A percentile compares a stretch with the other conserved stretches of the same genome.
These are phyloP conservation scores for Microbotryum scabiosae DNA, from an alignment of 1,284 basidiomycete species.

Conservation along the genomic window DNA sequence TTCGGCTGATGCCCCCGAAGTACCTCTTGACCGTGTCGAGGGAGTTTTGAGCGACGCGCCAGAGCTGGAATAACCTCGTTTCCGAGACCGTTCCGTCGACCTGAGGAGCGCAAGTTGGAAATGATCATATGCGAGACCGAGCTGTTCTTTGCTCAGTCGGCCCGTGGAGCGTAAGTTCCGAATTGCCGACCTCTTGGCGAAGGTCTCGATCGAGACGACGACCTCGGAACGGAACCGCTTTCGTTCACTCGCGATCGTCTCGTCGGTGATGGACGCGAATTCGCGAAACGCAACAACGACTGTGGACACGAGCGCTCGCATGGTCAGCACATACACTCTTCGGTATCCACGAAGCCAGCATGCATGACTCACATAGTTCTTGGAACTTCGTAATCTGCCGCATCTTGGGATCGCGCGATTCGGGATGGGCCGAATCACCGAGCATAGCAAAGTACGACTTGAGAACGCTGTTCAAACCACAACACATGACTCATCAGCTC, in stretches of 20 bases:
- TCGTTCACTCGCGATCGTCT: slow-evolving; percentile 82
- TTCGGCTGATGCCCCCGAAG: background rate
- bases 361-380: slow-evolving; percentile 51
- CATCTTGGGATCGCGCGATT: slow-evolving; percentile 76
- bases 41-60: background rate
- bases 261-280: slow-evolving; percentile 87
- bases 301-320: slow-evolving; percentile 7
- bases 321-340: slow-evolving; percentile 31
- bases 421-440: slow-evolving; percentile 88
- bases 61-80: background rate
- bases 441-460: slow-evolving; percentile 88
- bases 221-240: slow-evolving; percentile 82
- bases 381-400: slow-evolving; percentile 97
- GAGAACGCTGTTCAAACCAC: slow-evolving; percentile 57
- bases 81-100: slow-evolving; percentile 23
- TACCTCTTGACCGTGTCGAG: background rate
- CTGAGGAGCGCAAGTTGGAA: slow-evolving; percentile 43
- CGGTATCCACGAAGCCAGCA: too few species aligned
- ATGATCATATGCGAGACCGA: slow-evolving; percentile 82
- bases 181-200: slow-evolving; percentile 88
- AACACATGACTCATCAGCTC: background rate
- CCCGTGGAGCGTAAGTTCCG: slow-evolving; percentile 77
- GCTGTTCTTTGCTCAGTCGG: slow-evolving; percentile 78
- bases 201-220: slow-evolving; percentile 86
- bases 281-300: slow-evolving; percentile 87